Evolutionary conservation across 2,329 filamentous ascomycete genomes (phyloP).

Genomic region (Xylariaceae sp.): DNA sequence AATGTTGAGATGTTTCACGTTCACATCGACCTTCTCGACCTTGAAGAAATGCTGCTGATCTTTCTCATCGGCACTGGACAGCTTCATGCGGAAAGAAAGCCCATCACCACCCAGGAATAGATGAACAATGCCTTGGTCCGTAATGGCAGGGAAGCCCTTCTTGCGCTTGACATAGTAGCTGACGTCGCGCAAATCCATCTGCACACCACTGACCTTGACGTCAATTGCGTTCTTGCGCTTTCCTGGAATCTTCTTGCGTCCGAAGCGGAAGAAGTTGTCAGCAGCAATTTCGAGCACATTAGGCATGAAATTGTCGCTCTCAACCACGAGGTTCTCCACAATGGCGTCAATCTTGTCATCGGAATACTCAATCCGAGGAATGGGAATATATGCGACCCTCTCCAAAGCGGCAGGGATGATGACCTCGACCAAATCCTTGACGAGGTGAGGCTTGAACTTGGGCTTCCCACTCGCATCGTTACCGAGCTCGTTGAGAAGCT

Average conservation of each 20-base stretch:
- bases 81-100: constrained; percentile 85
- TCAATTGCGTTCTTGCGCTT: constrained; percentile 76
- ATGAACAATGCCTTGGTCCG: constrained; percentile 82
- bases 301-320: constrained; percentile 94
- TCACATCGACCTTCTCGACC: constrained; percentile 80
- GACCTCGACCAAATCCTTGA: constrained; percentile 83
- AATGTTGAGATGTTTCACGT: constrained; percentile 75
- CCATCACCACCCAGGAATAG: constrained; percentile 82
- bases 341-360: constrained; percentile 81
- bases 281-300: constrained; percentile 83
- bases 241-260: constrained; percentile 78
- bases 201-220: constrained; percentile 80
- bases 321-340: constrained; percentile 89
- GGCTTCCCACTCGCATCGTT: constrained; percentile 79
- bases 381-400: constrained; percentile 80
- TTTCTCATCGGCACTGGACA: constrained; percentile 71
- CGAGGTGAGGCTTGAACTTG: constrained; percentile 83
- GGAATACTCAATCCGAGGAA: constrained; percentile 89
- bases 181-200: constrained; percentile 87
- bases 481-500: constrained; percentile 83
- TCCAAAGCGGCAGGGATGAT: constrained; percentile 80
- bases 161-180: constrained; percentile 95
- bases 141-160: constrained; percentile 82
- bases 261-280: constrained; percentile 94
- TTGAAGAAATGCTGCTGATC: constrained; percentile 88